phyloP scores from a whole-genome alignment of 331 rosid genomes.

The Cydonia oblonga region DNA sequence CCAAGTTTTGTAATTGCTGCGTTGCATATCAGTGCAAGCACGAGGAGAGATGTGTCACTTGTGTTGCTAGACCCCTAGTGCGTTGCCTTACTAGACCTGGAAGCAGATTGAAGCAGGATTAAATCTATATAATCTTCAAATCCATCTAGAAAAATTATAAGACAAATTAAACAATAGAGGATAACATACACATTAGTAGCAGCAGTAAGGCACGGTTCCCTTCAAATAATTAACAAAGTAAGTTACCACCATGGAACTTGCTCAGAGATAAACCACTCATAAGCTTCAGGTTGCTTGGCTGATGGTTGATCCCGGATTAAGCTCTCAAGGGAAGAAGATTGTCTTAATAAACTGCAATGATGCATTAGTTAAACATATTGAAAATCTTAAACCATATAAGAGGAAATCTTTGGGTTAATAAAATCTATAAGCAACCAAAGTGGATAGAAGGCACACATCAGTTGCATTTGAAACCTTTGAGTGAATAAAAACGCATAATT shows the following conservation, averaged over 20 bases:
- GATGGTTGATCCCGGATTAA: slow-evolving; percentile 64
- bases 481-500: neutral
- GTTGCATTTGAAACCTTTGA: neutral
- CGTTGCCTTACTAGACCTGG: slow-evolving; percentile 52
- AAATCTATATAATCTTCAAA: slow-evolving; percentile 46
- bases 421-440: neutral
- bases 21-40: slow-evolving; percentile 72
- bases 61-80: slow-evolving; percentile 32
- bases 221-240: slow-evolving; percentile 44
- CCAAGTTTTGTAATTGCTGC: slow-evolving; percentile 81
- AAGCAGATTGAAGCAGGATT: slow-evolving; percentile 19
- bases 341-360: slow-evolving; percentile 65
- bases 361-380: slow-evolving; percentile 19
- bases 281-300: slow-evolving; percentile 68
- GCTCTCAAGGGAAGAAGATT: slow-evolving; percentile 76
- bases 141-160: neutral
- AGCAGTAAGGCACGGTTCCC: slow-evolving; percentile 45
- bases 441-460: neutral
- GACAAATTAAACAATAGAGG: too few species aligned
- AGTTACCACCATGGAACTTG: slow-evolving; percentile 60
- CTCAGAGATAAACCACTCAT: slow-evolving; percentile 77
- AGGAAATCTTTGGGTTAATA: neutral
- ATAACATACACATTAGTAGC: neutral
- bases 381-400: slow-evolving; percentile 8
- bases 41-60: slow-evolving; percentile 53